These are phyloP conservation scores for Leavenworthia alabamica DNA, from an alignment of 345 rosid genomes.

Conservation along the genomic window DNA sequence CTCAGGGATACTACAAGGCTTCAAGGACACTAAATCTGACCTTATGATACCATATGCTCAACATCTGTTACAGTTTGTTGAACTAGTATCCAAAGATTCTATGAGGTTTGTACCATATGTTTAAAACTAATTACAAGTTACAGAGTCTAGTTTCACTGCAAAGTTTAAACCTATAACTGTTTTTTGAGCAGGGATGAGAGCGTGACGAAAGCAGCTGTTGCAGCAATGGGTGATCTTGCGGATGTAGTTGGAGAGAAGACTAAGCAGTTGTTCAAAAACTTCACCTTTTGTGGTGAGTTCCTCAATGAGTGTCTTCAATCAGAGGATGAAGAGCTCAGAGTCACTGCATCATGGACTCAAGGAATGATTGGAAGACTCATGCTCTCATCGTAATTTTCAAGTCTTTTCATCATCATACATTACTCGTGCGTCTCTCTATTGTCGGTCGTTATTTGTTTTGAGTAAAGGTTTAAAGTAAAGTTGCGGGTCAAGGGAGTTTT, in stretches of 20 bases:
- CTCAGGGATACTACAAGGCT: slow-evolving; percentile 92
- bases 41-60: slow-evolving; percentile 78
- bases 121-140: background rate
- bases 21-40: slow-evolving; percentile 67
- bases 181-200: slow-evolving; percentile 61
- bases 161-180: background rate
- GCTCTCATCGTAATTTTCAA: slow-evolving; percentile 32
- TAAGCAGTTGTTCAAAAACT: slow-evolving; percentile 57
- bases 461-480: slow-evolving; percentile 10
- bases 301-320: slow-evolving; percentile 70
- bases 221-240: slow-evolving; percentile 92
- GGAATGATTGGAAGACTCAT: slow-evolving; percentile 77
- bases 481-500: slow-evolving; percentile 13
- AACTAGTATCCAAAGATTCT: slow-evolving; percentile 61
- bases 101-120: slow-evolving; percentile 37
- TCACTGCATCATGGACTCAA: slow-evolving; percentile 80
- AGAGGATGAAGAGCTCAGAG: slow-evolving; percentile 79
- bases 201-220: slow-evolving; percentile 83
- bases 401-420: background rate
- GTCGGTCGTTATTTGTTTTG: slow-evolving; percentile 15
- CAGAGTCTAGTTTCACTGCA: background rate
- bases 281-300: slow-evolving; percentile 51
- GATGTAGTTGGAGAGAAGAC: slow-evolving; percentile 73
- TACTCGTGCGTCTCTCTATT: background rate
- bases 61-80: slow-evolving; percentile 76